These are phyloP conservation scores for Spathaspora gorwiae DNA, from an alignment of 805 yeast genomes.

Conservation along the genomic window DNA sequence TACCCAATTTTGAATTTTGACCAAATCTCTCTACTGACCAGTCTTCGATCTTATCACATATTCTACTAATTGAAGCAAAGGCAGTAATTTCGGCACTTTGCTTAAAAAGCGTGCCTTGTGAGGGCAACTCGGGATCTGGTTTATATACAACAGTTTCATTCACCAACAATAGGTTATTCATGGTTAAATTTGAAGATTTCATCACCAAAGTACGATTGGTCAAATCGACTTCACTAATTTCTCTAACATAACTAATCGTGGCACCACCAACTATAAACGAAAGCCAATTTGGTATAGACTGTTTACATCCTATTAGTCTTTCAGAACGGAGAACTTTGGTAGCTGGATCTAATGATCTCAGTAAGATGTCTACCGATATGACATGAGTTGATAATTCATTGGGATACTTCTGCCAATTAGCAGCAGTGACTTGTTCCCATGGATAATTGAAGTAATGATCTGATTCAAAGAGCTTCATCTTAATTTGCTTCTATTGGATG, in stretches of 20 bases:
- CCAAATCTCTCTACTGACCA: conserved; percentile 88
- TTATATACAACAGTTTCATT: conserved; percentile 80
- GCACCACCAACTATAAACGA: conserved; percentile 66
- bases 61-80: conserved; percentile 59
- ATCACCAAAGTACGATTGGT: conserved; percentile 57
- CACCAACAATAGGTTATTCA: conserved; percentile 69
- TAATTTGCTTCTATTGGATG: neutral
- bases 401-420: conserved; percentile 97
- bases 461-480: conserved; percentile 77
- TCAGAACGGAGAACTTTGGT: conserved; percentile 67
- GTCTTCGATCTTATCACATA: conserved; percentile 83
- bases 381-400: conserved; percentile 90
- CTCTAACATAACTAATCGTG: conserved; percentile 77
- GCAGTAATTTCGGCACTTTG: conserved; percentile 92
- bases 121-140: conserved; percentile 59
- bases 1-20: conserved; percentile 82
- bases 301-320: conserved; percentile 83
- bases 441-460: conserved; percentile 71
- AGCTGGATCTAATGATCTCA: conserved; percentile 55
- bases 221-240: conserved; percentile 80
- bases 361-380: conserved; percentile 82
- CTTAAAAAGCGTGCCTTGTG: conserved; percentile 52
- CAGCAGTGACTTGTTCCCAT: conserved; percentile 93
- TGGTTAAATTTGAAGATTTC: conserved; percentile 85
- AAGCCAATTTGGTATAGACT: conserved; percentile 82